These are phyloP conservation scores for Brasenia schreberi DNA, from an alignment of 164 flowering plant genomes.

Conservation along the genomic window DNA sequence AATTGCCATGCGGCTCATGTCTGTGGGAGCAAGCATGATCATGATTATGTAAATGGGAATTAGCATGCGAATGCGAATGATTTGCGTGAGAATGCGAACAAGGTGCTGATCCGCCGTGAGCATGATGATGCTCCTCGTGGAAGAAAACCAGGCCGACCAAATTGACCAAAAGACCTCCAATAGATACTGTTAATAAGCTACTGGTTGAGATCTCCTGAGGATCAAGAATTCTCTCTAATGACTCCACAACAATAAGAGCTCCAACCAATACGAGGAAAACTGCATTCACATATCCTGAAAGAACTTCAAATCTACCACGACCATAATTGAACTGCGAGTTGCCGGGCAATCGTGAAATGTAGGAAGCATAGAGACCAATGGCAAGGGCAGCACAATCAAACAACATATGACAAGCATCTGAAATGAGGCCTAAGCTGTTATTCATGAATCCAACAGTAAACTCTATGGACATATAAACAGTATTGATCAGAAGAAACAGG, in stretches of 20 bases:
- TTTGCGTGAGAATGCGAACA: constrained; percentile 59
- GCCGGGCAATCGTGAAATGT: constrained; percentile 85
- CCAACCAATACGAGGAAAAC: constrained; percentile 89
- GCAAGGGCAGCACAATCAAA: constrained; percentile 99
- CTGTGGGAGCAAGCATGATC: not conserved
- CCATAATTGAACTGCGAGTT: constrained; percentile 81
- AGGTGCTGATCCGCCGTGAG: constrained; percentile 78
- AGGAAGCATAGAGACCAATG: constrained; percentile 91
- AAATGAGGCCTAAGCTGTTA: constrained; percentile 96
- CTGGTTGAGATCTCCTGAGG: constrained; percentile 93
- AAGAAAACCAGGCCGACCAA: constrained; percentile 82
- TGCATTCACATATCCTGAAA: constrained; percentile 97
- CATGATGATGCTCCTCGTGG: constrained; percentile 99
- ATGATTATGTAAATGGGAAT: constrained; percentile 9
- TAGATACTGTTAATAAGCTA: constrained; percentile 70
- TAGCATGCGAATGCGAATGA: constrained; percentile 10
- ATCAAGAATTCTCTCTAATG: constrained; percentile 90
- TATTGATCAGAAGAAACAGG: constrained; percentile 77
- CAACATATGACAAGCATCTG: constrained; percentile 99
- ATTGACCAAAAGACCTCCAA: constrained; percentile 93
- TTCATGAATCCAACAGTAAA: constrained; percentile 94
- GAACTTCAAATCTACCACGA: constrained; percentile 94
- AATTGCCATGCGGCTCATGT: not conserved
- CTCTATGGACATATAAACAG: constrained; percentile 90
- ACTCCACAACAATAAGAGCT: constrained; percentile 76